phyloP scores from a whole-genome alignment of 2,329 filamentous ascomycete genomes.

The Chaetomiaceae sp. region DNA sequence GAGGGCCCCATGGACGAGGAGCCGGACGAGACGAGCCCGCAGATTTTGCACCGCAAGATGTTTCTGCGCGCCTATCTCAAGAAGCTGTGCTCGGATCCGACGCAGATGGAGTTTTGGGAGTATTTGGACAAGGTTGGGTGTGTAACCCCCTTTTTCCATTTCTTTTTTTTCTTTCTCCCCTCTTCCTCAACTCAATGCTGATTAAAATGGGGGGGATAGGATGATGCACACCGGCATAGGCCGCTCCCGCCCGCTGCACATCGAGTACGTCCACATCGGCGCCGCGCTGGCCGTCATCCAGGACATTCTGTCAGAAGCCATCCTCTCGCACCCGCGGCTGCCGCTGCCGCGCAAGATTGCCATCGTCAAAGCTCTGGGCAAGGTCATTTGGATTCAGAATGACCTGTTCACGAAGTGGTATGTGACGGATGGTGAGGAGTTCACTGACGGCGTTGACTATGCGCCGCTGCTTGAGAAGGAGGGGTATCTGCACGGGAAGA shows the following conservation, averaged over 20 bases:
- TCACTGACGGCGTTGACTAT: constrained; percentile 41
- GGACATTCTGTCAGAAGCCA: constrained; percentile 71
- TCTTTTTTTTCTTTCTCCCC: constrained; percentile 30
- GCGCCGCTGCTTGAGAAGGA: constrained; percentile 52
- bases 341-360: constrained; percentile 64
- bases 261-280: constrained; percentile 78
- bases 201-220: too few species aligned
- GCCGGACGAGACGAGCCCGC: constrained; percentile 64
- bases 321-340: constrained; percentile 66
- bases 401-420: constrained; percentile 84
- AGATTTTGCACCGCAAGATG: constrained; percentile 73
- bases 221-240: constrained; percentile 80
- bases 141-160: constrained; percentile 21
- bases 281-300: constrained; percentile 70
- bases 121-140: constrained; percentile 75
- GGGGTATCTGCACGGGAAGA: constrained; percentile 61
- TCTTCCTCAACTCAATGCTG: constrained; percentile 32
- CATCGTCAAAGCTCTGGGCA: constrained; percentile 70
- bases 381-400: constrained; percentile 86
- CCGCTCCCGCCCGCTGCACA: constrained; percentile 65
- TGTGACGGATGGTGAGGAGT: constrained; percentile 64
- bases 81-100: constrained; percentile 70
- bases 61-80: constrained; percentile 72
- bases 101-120: constrained; percentile 74
- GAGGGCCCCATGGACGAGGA: constrained; percentile 63